Conservation (phyloP, 1,139 yeast genomes). For the Yamadazyma oceani region DNA sequence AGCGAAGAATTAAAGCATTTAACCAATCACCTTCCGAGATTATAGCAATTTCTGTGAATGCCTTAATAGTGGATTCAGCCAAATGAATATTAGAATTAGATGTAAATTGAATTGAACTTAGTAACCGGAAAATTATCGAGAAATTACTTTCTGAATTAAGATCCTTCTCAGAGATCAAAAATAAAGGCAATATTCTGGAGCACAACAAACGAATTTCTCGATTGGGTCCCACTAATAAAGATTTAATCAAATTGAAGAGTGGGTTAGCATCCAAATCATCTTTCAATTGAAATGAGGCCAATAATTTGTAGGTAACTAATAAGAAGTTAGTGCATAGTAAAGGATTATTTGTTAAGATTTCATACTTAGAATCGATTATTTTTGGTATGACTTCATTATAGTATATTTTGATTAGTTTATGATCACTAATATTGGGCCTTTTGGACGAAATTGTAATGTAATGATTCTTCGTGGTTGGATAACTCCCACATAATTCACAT, state of each 20-base stretch:
- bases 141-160: slow-evolving; percentile 33
- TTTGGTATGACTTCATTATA: slow-evolving; percentile 17
- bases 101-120: slow-evolving; percentile 38
- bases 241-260: slow-evolving; percentile 22
- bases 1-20: slow-evolving; percentile 56
- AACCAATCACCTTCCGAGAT: slow-evolving; percentile 62
- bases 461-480: slow-evolving; percentile 22
- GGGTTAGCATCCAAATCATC: slow-evolving; percentile 16
- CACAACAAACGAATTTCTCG: slow-evolving; percentile 56
- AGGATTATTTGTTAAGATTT: slow-evolving; percentile 14
- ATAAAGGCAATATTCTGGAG: slow-evolving; percentile 47
- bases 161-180: slow-evolving; percentile 36
- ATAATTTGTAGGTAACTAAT: slow-evolving; percentile 45
- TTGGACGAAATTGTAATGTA: slow-evolving; percentile 21
- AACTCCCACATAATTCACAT: slow-evolving; percentile 45
- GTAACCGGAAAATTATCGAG: slow-evolving; percentile 31
- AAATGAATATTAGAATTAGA: slow-evolving; percentile 32
- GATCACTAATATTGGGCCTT: slow-evolving; percentile 21
- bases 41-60: slow-evolving; percentile 62
- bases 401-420: slow-evolving; percentile 24
- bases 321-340: slow-evolving; percentile 44
- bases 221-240: slow-evolving; percentile 28
- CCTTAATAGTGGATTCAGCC: slow-evolving; percentile 61
- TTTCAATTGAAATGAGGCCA: slow-evolving; percentile 51
- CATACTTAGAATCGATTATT: slow-evolving; percentile 1